Conservation (phyloP, 1,284 basidiomycete species). For the Ceratobasidium sp. region DNA sequence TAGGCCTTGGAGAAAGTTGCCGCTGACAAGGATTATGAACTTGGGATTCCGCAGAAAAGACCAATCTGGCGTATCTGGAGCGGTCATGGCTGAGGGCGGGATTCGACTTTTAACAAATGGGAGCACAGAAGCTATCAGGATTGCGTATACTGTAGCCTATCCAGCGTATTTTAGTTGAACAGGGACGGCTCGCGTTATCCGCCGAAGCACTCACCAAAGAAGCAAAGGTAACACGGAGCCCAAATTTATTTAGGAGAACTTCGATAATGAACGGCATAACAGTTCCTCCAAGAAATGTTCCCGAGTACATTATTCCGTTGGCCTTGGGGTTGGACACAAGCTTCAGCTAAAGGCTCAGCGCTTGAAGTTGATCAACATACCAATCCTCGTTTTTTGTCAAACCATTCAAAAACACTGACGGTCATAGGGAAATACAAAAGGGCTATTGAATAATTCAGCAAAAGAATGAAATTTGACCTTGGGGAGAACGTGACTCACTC, state of each 20-base stretch:
- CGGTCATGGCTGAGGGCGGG: conserved; percentile 35
- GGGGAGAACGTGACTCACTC: conserved; percentile 21
- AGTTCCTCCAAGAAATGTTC: conserved; percentile 47
- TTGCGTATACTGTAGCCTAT: conserved; percentile 41
- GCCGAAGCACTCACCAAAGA: conserved; percentile 39
- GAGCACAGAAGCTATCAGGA: conserved; percentile 39
- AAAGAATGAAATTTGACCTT: background rate
- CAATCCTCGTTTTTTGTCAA: conserved; percentile 45
- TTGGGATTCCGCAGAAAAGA: conserved; percentile 45
- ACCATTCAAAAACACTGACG: conserved; percentile 46
- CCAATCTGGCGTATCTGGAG: conserved; percentile 28
- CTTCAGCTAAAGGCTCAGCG: background rate
- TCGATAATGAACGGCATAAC: conserved; percentile 49
- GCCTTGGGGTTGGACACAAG: conserved; percentile 22
- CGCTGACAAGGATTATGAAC: conserved; percentile 48
- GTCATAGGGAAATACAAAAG: conserved; percentile 49
- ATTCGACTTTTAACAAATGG: conserved; percentile 49
- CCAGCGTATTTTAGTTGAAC: background rate
- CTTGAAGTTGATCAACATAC: conserved; percentile 20
- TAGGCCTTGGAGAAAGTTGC: conserved; percentile 50
- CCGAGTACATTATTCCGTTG: conserved; percentile 47
- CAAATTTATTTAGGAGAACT: conserved; percentile 44
- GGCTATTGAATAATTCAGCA: conserved; percentile 9
- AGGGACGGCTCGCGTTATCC: background rate
- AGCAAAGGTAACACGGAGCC: conserved; percentile 44